These are phyloP conservation scores for Penicillium alfredii DNA, from an alignment of 495 filamentous ascomycete genomes.

Conservation along the genomic window DNA sequence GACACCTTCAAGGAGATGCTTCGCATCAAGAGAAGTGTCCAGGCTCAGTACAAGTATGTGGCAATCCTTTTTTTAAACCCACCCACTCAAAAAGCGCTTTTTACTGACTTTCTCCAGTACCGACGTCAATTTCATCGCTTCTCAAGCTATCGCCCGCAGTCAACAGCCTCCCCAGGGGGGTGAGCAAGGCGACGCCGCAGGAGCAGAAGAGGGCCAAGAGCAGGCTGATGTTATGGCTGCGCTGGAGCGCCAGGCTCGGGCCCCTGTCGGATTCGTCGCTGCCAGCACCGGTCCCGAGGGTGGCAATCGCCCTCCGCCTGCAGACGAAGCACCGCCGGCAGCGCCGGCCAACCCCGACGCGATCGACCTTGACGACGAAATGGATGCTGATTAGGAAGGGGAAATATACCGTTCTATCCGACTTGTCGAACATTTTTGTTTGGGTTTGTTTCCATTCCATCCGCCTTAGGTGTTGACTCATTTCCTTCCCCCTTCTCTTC, in stretches of 20 bases:
- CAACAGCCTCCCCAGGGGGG: conserved; percentile 53
- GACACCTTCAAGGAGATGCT: conserved; percentile 99
- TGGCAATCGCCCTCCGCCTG: conserved; percentile 50
- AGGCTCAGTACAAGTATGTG: conserved; percentile 86
- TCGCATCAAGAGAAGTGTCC: conserved; percentile 92
- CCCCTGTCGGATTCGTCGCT: conserved; percentile 87
- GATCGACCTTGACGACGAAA: conserved; percentile 71
- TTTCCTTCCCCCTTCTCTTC: conserved; percentile 13
- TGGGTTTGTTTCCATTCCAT: conserved; percentile 7
- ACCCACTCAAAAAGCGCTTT: neutral
- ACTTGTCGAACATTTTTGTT: conserved; percentile 5
- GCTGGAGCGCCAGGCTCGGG: conserved; percentile 81
- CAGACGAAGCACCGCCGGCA: conserved; percentile 33
- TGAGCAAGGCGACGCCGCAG: conserved; percentile 28
- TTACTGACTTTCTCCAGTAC: conserved; percentile 48
- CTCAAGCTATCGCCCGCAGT: conserved; percentile 81
- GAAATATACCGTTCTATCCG: conserved; percentile 1
- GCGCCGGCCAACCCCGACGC: conserved; percentile 78
- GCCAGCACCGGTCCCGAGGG: conserved; percentile 74
- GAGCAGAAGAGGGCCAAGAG: conserved; percentile 47
- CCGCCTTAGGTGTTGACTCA: too few relatives aligned
- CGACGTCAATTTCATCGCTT: conserved; percentile 97
- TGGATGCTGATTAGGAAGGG: conserved; percentile 41
- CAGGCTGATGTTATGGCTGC: conserved; percentile 82
- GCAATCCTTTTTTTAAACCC: neutral